Conservation (phyloP, 2,329 filamentous ascomycete species). For the Acarospora socialis region DNA sequence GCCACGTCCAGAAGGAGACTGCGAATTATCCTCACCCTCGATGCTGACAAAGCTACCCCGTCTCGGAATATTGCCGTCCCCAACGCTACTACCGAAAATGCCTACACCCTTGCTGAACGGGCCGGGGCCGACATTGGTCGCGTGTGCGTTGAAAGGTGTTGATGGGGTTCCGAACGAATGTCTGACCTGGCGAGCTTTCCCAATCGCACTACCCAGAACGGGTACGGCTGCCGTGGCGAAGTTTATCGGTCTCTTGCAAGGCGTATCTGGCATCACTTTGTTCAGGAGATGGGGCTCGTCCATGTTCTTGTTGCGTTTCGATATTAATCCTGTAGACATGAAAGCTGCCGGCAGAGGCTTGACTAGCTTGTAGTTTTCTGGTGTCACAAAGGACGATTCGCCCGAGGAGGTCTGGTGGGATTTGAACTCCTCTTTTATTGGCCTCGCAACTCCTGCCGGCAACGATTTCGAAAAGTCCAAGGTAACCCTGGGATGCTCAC, state of each 20-base stretch:
- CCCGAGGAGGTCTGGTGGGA: constrained; percentile 32
- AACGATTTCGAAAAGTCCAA: constrained; percentile 61
- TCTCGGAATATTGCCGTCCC: constrained; percentile 34
- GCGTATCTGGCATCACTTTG: constrained; percentile 95
- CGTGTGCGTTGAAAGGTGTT: constrained; percentile 60
- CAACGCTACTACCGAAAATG: constrained; percentile 46
- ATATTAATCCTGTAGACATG: constrained; percentile 86
- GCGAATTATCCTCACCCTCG: constrained; percentile 59
- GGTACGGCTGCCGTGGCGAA: constrained; percentile 43
- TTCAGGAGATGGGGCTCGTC: constrained; percentile 56
- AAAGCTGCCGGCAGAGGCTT: constrained; percentile 73
- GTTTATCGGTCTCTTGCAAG: constrained; percentile 73
- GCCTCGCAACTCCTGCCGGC: constrained; percentile 49
- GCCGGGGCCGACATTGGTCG: constrained; percentile 46
- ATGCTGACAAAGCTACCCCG: constrained; percentile 65
- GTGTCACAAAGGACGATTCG: constrained; percentile 51
- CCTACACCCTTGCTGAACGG: constrained; percentile 51
- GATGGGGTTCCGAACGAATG: constrained; percentile 67
- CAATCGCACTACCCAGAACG: constrained; percentile 43
- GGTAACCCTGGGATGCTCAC: constrained; percentile 38
- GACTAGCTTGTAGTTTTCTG: constrained; percentile 59
- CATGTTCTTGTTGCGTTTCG: constrained; percentile 77
- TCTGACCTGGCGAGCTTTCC: constrained; percentile 48
- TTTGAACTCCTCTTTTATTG: constrained; percentile 27
- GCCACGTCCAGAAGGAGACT: constrained; percentile 39